A percentile compares a stretch with the other conserved stretches of the same genome.
These are phyloP conservation scores for Diaporthe capsici DNA, from an alignment of 2,329 filamentous ascomycete genomes.

Conservation along the genomic window DNA sequence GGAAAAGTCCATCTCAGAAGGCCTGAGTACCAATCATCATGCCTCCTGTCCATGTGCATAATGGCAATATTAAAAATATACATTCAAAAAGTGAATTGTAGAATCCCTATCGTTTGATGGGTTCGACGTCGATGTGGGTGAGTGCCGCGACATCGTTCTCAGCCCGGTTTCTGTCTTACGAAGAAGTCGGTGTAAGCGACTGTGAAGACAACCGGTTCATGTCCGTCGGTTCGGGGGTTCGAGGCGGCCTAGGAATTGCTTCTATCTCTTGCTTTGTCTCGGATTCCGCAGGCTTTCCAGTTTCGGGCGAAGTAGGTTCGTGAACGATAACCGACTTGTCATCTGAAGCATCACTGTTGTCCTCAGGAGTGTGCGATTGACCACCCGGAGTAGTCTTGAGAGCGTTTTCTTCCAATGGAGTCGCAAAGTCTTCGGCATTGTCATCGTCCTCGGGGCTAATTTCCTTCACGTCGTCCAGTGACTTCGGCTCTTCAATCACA, in stretches of 20 bases:
- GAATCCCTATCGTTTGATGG: conserved; percentile 1
- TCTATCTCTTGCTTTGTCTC: conserved; percentile 12
- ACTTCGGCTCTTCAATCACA: conserved; percentile 17
- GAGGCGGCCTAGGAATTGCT: conserved; percentile 27
- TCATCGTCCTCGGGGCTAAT: conserved; percentile 19
- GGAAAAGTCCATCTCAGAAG: conserved; percentile 4
- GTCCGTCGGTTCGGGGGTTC: conserved; percentile 36
- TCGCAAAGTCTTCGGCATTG: conserved; percentile 35
- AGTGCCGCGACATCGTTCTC: not conserved
- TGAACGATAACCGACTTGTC: conserved; percentile 20
- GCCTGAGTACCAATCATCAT: conserved; percentile 27
- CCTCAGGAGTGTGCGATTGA: not conserved
- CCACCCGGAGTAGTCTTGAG: not conserved
- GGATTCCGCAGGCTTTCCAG: not conserved
- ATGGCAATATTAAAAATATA: conserved; percentile 41
- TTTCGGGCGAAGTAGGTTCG: not conserved
- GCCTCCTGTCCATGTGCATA: conserved; percentile 28
- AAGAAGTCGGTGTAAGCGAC: conserved; percentile 39
- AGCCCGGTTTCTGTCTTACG: conserved; percentile 23
- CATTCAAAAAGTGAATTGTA: conserved; percentile 33
- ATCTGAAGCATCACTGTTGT: not conserved
- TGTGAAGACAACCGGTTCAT: conserved; percentile 41
- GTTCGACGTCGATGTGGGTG: not conserved
- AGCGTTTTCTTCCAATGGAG: conserved; percentile 25
- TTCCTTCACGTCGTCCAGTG: conserved; percentile 2